Conservation (phyloP, 164 flowering plant genomes). For the Vitis cinerea region DNA sequence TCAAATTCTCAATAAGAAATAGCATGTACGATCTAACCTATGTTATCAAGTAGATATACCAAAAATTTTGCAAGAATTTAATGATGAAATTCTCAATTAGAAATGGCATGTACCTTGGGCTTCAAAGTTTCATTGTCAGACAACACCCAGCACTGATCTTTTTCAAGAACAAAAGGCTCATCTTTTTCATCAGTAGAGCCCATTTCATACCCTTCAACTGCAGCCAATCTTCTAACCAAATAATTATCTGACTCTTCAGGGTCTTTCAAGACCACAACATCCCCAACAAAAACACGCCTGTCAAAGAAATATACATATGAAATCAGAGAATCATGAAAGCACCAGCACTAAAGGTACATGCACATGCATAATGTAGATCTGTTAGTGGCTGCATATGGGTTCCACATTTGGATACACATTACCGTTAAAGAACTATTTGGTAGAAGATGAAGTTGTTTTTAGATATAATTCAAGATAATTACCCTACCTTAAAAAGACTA, state of each 20-base stretch:
- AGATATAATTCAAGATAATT: too few relatives aligned
- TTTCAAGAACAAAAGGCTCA: slow-evolving; percentile 79
- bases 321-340: not conserved
- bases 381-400: too few relatives aligned
- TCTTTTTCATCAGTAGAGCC: slow-evolving; percentile 82
- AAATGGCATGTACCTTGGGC: slow-evolving; percentile 63
- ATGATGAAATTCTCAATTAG: not conserved
- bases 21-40: too few relatives aligned
- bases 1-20: too few relatives aligned
- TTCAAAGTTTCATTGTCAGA: slow-evolving; percentile 81
- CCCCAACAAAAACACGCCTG: slow-evolving; percentile 88
- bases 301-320: slow-evolving; percentile 2
- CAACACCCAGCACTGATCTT: slow-evolving; percentile 89
- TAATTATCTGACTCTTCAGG: slow-evolving; percentile 57
- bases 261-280: slow-evolving; percentile 84
- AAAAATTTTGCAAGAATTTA: not conserved
- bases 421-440: too few relatives aligned
- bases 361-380: too few relatives aligned
- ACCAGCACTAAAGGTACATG: not conserved
- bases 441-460: too few relatives aligned
- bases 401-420: too few relatives aligned
- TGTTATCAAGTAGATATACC: not conserved
- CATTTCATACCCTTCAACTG: slow-evolving; percentile 89
- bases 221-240: slow-evolving; percentile 91
- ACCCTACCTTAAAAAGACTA: too few relatives aligned